These are phyloP conservation scores for Platismatia glauca DNA, from an alignment of 495 filamentous ascomycete species.

Conservation along the genomic window DNA sequence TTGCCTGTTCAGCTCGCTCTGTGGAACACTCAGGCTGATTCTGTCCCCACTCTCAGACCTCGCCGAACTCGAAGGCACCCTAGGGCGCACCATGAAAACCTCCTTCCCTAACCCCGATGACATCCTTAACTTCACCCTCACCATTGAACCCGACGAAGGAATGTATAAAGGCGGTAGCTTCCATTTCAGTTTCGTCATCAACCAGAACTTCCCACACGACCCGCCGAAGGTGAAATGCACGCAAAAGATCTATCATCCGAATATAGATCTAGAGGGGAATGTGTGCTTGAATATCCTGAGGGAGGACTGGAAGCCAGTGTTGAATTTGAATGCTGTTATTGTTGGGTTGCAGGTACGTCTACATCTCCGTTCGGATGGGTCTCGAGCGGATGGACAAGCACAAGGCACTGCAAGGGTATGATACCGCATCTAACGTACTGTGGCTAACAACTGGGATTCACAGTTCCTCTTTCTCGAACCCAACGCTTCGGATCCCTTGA, in stretches of 20 bases:
- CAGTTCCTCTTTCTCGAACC: slow-evolving; percentile 97
- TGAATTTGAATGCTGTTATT: slow-evolving; percentile 94
- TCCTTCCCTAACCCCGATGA: slow-evolving; percentile 90
- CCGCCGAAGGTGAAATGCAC: slow-evolving; percentile 96
- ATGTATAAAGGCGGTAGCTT: slow-evolving; percentile 92
- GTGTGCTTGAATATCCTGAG: slow-evolving; percentile 94
- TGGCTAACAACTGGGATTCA: slow-evolving; percentile 8
- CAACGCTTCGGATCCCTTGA: slow-evolving; percentile 92
- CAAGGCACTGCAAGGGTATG: neutral
- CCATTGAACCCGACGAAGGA: slow-evolving; percentile 92
- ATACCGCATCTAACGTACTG: neutral
- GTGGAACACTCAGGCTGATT: slow-evolving; percentile 6
- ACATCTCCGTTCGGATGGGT: neutral
- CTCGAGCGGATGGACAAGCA: neutral
- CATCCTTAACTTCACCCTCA: slow-evolving; percentile 90
- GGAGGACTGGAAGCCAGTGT: slow-evolving; percentile 97
- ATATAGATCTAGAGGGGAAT: slow-evolving; percentile 96
- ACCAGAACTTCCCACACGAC: slow-evolving; percentile 93
- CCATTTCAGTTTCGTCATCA: slow-evolving; percentile 84
- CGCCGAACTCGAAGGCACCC: slow-evolving; percentile 62
- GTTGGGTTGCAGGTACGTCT: slow-evolving; percentile 74
- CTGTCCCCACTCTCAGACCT: slow-evolving; percentile 54
- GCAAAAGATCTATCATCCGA: slow-evolving; percentile 98
- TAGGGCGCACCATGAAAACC: slow-evolving; percentile 87
- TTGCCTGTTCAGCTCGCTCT: neutral